Percentiles rank a stretch among this genome's conserved stretches.
phyloP scores from a whole-genome alignment of 495 filamentous ascomycete genomes.

The Neurospora sp. region DNA sequence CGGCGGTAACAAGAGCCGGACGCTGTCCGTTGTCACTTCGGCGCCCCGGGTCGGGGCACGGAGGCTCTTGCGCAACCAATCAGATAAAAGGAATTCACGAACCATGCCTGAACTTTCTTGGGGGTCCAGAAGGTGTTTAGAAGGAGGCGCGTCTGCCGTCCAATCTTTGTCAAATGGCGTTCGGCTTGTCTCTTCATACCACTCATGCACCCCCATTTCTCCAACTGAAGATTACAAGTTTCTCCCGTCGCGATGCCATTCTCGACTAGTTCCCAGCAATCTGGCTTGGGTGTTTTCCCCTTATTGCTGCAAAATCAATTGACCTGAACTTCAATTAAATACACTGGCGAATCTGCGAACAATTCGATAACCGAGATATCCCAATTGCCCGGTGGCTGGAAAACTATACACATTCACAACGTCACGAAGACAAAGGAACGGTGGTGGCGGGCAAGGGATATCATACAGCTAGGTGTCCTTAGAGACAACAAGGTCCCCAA shows the following conservation, averaged over 20 bases:
- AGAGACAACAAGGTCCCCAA: conserved; percentile 5
- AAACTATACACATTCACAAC: neutral
- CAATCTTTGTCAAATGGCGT: neutral
- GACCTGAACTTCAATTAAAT: neutral
- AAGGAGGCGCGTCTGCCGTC: neutral
- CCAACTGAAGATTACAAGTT: neutral
- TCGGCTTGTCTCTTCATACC: neutral
- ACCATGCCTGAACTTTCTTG: neutral
- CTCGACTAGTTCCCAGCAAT: neutral
- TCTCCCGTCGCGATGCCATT: neutral
- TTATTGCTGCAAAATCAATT: neutral
- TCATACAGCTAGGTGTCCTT: neutral
- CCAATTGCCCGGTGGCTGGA: neutral
- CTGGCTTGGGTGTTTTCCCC: neutral
- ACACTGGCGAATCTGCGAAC: neutral
- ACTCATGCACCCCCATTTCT: neutral
- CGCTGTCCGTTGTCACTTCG: neutral
- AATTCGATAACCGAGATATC: neutral
- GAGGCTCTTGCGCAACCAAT: neutral
- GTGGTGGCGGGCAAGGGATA: neutral
- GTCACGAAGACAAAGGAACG: neutral
- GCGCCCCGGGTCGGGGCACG: neutral
- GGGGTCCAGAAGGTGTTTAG: neutral
- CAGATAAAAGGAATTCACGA: neutral
- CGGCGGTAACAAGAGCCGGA: neutral